Evolutionary conservation across 2,329 filamentous ascomycete genomes (phyloP), one percentile per base, ranked within the genome.

Genomic region (Cladosporium sphaerospermum): DNA sequence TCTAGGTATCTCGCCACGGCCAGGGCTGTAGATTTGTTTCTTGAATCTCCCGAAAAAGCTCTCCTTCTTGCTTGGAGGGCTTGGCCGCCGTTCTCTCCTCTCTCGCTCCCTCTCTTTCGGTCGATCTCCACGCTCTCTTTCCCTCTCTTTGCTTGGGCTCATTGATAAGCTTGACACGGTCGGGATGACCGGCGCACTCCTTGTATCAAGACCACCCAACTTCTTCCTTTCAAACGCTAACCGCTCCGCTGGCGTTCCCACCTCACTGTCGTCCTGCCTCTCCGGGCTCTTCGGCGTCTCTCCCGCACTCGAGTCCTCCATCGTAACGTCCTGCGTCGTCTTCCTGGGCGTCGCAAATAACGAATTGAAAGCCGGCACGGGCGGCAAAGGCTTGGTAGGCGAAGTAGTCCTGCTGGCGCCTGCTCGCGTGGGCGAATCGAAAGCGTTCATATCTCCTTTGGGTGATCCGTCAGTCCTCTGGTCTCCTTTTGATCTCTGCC

Each of bases 271-370:
- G 40, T 67, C 65, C 52, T 62, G 61, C 34, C 67, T 63, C 54
- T 70, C 69, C 0, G 73, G 73, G 3, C 73, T 75, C 55, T 71
- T 71, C 0, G 75, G 75, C 41, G 75, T 78, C 61, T 77, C 75
- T 16, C 73, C 75, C 47, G 74, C 75, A 10, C 72, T 75, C 54
- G 74, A 76, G 53, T 72, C 73, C 52, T 71, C 66, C 47, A 64
- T 57, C 16, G 43, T 37, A 11, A 39, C 37, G 54, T 74, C 71
- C 54, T 65, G 58, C 32, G 59, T 59, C 10, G 60, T 55, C 45
- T 66, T 70, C 28, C 69, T 64, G n/a, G 70, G 71, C 23, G 71
- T 72, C 54, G 58, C 68, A 54, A 67, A 69, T 6, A 64, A 53
- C 2, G 66, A 57, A 54, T 69, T 69, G 43, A 64, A 67, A 36